Conservation (phyloP, 179 eudicot species). For the Vitellaria paradoxa region DNA sequence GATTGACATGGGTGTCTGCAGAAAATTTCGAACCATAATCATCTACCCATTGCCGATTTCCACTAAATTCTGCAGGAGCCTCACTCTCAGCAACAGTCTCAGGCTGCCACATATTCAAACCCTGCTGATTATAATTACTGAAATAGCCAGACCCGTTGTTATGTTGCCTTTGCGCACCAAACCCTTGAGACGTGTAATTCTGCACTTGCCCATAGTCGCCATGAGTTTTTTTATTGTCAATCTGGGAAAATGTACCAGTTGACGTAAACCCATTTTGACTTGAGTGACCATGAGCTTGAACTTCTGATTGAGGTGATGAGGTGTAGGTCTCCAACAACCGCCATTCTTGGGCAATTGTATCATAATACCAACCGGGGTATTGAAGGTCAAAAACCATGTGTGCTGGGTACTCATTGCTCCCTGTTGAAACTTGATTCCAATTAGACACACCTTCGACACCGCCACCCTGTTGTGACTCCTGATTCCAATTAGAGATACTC, state of each 20-base stretch:
- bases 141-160: slow-evolving; percentile 37
- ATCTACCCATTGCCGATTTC: slow-evolving; percentile 30
- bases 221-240: slow-evolving; percentile 23
- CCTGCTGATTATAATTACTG: slow-evolving; percentile 38
- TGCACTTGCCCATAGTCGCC: slow-evolving; percentile 17
- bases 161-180: slow-evolving; percentile 29
- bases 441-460: slow-evolving; percentile 16
- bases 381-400: slow-evolving; percentile 87
- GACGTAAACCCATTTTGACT: slow-evolving; percentile 40
- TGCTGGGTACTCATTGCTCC: slow-evolving; percentile 57
- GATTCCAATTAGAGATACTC: slow-evolving; percentile 42
- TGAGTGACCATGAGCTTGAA: slow-evolving; percentile 31
- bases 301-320: slow-evolving; percentile 34
- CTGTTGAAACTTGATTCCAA: slow-evolving; percentile 42
- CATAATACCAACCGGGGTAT: slow-evolving; percentile 94
- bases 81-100: slow-evolving; percentile 29
- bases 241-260: slow-evolving; percentile 26
- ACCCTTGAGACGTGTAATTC: slow-evolving; percentile 27
- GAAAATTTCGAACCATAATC: slow-evolving; percentile 25
- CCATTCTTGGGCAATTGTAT: slow-evolving; percentile 70
- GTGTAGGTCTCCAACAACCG: slow-evolving; percentile 50
- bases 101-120: slow-evolving; percentile 43
- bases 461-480: slow-evolving; percentile 29
- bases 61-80: slow-evolving; percentile 24
- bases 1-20: slow-evolving; percentile 32